Percentiles rank a stretch among this genome's conserved stretches.
phyloP scores from a whole-genome alignment of 768 basidiomycete genomes.

The Suillus variegatus region DNA sequence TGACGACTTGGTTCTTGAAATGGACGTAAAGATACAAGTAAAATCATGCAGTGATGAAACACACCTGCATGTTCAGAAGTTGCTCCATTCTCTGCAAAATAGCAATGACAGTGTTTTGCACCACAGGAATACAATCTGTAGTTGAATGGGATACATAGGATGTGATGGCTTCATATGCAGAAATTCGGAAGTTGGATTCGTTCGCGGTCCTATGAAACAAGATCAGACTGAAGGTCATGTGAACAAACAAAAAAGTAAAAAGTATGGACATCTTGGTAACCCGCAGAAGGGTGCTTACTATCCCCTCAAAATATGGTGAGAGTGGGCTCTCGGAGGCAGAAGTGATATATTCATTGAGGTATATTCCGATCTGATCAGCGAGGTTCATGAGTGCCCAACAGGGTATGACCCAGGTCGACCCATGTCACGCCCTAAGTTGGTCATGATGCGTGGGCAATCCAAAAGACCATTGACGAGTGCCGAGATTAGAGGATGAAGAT shows the following conservation, averaged over 20 bases:
- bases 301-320: slow-evolving; percentile 86
- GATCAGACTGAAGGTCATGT: slow-evolving; percentile 14
- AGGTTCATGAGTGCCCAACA: slow-evolving; percentile 98
- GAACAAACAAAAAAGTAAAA: not conserved
- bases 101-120: slow-evolving; percentile 79
- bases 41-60: slow-evolving; percentile 18
- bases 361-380: slow-evolving; percentile 81
- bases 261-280: slow-evolving; percentile 80
- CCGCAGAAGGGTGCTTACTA: slow-evolving; percentile 79
- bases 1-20: slow-evolving; percentile 84
- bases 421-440: slow-evolving; percentile 56
- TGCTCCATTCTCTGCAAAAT: slow-evolving; percentile 92
- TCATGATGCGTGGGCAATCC: slow-evolving; percentile 81
- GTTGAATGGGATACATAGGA: slow-evolving; percentile 83
- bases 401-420: not conserved
- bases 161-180: slow-evolving; percentile 94
- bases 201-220: slow-evolving; percentile 61
- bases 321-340: slow-evolving; percentile 57
- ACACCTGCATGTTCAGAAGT: slow-evolving; percentile 77
- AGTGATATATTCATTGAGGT: slow-evolving; percentile 59
- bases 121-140: slow-evolving; percentile 73
- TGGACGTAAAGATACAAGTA: slow-evolving; percentile 1
- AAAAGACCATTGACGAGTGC: slow-evolving; percentile 81
- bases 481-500: slow-evolving; percentile 79
- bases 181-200: slow-evolving; percentile 90